phyloP scores from a whole-genome alignment of 2,329 filamentous ascomycete genomes.

The Exophiala alcalophila region DNA sequence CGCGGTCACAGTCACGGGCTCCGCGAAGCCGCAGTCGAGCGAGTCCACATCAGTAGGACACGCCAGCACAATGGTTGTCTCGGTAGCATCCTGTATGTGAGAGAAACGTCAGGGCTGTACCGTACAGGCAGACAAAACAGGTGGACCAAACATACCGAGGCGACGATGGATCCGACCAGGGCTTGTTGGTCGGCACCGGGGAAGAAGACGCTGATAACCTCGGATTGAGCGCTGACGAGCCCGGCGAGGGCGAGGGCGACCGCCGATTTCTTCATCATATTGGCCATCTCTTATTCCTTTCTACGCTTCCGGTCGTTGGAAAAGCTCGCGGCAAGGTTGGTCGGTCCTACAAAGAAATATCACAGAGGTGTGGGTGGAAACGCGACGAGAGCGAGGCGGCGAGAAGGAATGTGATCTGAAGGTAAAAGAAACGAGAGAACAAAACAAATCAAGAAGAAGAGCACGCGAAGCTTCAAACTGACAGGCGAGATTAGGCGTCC shows the following conservation, averaged over 20 bases:
- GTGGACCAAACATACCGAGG: slow-evolving; percentile 13
- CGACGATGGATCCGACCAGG: slow-evolving; percentile 23
- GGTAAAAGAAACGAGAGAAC: too few species aligned
- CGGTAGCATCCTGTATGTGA: slow-evolving; percentile 17
- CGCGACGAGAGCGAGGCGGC: too few species aligned
- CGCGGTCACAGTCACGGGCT: slow-evolving; percentile 25
- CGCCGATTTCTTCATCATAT: slow-evolving; percentile 11
- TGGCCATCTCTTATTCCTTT: slow-evolving; percentile 6
- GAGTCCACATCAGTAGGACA: slow-evolving; percentile 17
- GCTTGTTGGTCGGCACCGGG: slow-evolving; percentile 19
- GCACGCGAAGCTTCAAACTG: too few species aligned
- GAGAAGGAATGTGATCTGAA: too few species aligned
- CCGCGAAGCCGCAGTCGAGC: slow-evolving; percentile 20
- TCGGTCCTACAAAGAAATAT: too few species aligned
- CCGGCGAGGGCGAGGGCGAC: slow-evolving; percentile 14
- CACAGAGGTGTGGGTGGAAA: too few species aligned
- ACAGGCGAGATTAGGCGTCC: too few species aligned
- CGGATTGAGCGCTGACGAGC: slow-evolving; percentile 17
- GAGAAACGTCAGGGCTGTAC: slow-evolving; percentile 1
- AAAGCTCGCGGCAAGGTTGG: too few species aligned
- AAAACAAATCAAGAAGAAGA: too few species aligned
- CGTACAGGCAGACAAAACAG: neutral
- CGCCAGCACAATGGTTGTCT: slow-evolving; percentile 23
- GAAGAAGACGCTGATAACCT: slow-evolving; percentile 20
- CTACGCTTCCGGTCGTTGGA: neutral